Base-by-base conservation (phyloP, 2,329 filamentous ascomycete species). In the Neocatenulostroma microsporum region DNA sequence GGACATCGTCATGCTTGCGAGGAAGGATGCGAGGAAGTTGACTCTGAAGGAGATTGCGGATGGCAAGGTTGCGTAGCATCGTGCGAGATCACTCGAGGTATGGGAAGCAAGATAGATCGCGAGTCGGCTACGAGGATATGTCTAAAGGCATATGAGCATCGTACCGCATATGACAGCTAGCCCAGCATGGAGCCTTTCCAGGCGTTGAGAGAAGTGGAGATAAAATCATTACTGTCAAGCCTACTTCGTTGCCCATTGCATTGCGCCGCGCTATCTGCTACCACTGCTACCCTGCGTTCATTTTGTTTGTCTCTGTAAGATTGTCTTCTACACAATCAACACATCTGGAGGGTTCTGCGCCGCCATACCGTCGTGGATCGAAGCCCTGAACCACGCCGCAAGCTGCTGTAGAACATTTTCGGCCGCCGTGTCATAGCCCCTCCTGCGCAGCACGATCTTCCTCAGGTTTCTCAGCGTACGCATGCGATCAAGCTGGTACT, bases 401-500 rank as follows among this genome's bases (percentile, higher is more conserved):
- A 39, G 31, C 7, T 18, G 17, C 19, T 18, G 19, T 6, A 28
- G 19, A 12, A 17, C 30, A 21, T 30, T 14, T 6, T 10, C 12
- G 13, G 14, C 18, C 23, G 18, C 13, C 20, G 20, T 17, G 9
- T 15, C 9, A 5, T n/a, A 17, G 10, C n/a, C 2, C 18, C 8
- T 2, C 13, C 13, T 12, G 12, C 12, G 10, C 30, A 39, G 17
- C 18, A 15, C 12, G n/a, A 39, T 9, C 13, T 32, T 15, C 37
- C 34, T 21, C 17, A 34, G 9, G 8, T 14, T 30, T 3, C 19
- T 7, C 23, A 30, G 20, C 17, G 20, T n/a, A 13, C 35, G 31
- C 18, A 40, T 4, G 5, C 37, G n/a, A 15, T 35, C 37, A 10
- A 40, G 11, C 4, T 32, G 18, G 17, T 35, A 35, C 26, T 40